Base-by-base conservation (phyloP, 2,329 filamentous ascomycete species). In the Cryphonectria radicalis region DNA sequence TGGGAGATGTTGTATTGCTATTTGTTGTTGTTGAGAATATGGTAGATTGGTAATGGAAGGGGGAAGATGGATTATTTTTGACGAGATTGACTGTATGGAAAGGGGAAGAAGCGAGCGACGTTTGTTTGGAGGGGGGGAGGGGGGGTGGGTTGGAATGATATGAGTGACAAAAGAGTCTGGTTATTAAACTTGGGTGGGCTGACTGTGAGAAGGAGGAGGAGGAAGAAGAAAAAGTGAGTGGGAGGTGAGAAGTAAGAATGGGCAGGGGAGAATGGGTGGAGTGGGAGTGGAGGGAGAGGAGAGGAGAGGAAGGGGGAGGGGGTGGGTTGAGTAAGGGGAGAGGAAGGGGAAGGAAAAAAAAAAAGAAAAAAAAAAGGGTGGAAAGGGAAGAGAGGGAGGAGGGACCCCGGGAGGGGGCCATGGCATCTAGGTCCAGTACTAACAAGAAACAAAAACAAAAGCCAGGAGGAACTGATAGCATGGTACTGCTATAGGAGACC, bases 61-160 rank as follows among this genome's bases (percentile, higher is more conserved):
- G 4, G 55, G 11, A 35, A 22, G n/a, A 22, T 22, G 60, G 60
- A 63, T 37, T 3, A 11, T 37, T 42, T 37, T 42, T 46, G 62
- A 46, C n/a, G 62, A 42, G n/a, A 64, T 64, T 37, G 25, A 46
- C 22, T 17, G 13, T 46, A 46, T 40, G n/a, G 25, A 64, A 64
- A 46, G 37, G 37, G 62, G 62, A 64, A 64, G 62, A 64, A 64
- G 62, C 62, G 62, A 64, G 62, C 42, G 62, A 46, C 62, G 40
- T 64, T 46, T 32, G n/a, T n/a, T n/a, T n/a, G n/a, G n/a, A n/a
- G n/a, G 28, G 28, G 28, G 28, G 28, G 28, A 32, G 3, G 28
- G 28, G 62, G 62, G 40, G n/a, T 46, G 37, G 42, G 62, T 25
- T 46, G 62, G 62, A 64, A 46, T 46, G 62, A n/a, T n/a, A 64